Evolutionary conservation across 306 rosid species (phyloP).

Genomic region (Dicorynia guianensis): DNA sequence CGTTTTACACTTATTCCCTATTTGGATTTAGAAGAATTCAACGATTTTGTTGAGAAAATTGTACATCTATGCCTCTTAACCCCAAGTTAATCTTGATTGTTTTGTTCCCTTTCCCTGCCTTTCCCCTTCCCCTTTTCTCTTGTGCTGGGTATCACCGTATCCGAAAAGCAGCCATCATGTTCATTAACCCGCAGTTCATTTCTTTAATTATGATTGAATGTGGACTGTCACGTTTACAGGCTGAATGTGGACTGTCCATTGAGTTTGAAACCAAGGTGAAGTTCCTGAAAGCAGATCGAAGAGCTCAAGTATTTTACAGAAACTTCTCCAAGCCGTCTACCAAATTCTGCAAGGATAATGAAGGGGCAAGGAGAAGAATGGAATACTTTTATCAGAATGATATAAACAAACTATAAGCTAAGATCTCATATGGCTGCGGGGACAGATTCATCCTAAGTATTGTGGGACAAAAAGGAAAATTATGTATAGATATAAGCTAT

Average conservation of each 20-base stretch:
- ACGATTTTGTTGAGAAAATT: constrained; percentile 7
- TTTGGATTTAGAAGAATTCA: not conserved
- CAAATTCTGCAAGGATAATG: too few species aligned
- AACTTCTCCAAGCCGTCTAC: too few species aligned
- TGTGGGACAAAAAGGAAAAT: too few species aligned
- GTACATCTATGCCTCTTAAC: not conserved
- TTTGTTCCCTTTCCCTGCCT: not conserved
- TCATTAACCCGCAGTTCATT: constrained; percentile 9
- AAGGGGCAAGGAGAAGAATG: too few species aligned
- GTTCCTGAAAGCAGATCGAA: constrained; percentile 37
- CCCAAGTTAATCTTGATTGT: not conserved
- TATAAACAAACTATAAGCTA: too few species aligned
- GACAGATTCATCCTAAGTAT: too few species aligned
- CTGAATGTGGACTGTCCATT: constrained; percentile 26
- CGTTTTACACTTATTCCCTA: not conserved
- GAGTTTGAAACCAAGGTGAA: constrained; percentile 17
- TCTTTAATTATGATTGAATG: constrained; percentile 6
- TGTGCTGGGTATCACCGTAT: not conserved
- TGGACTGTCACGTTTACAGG: constrained; percentile 38
- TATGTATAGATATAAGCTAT: too few species aligned
- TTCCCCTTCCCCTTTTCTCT: not conserved
- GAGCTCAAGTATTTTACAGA: constrained; percentile 45
- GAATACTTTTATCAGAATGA: too few species aligned
- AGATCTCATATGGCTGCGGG: too few species aligned
- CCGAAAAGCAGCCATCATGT: not conserved